phyloP scores from a whole-genome alignment of 345 rosid species.

The Rhodomyrtus tomentosa region DNA sequence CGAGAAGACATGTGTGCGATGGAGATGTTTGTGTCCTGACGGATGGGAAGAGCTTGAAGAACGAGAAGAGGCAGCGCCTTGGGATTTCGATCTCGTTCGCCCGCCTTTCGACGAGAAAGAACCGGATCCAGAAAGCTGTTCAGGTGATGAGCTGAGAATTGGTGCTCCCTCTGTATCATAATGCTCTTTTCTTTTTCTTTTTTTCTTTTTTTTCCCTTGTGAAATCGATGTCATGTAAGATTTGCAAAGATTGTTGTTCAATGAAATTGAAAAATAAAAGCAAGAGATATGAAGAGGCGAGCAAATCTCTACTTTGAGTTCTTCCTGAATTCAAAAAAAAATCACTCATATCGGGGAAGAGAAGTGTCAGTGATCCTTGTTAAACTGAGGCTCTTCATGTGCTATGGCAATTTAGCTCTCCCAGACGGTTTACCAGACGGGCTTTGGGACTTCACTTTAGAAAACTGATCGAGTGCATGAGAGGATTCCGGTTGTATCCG shows the following conservation, averaged over 20 bases:
- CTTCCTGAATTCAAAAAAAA: background rate
- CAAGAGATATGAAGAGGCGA: background rate
- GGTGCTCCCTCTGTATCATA: background rate
- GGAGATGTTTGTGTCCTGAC: conserved; percentile 30
- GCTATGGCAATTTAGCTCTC: background rate
- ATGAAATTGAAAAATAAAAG: background rate
- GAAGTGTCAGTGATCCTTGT: background rate
- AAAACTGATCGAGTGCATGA: background rate
- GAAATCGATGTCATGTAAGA: background rate
- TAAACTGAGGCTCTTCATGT: background rate
- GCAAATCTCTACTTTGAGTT: background rate
- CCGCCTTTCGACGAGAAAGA: background rate
- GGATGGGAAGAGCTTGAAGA: background rate
- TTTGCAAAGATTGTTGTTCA: background rate
- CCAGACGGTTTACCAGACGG: background rate
- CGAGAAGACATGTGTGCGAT: conserved; percentile 15
- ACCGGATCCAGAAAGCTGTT: background rate
- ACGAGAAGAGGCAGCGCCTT: conserved; percentile 1
- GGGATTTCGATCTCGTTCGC: background rate
- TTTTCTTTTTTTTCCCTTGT: background rate
- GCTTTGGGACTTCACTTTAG: background rate
- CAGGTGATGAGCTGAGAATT: background rate
- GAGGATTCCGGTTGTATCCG: background rate
- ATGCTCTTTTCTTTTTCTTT: background rate
- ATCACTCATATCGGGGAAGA: background rate